phyloP scores from a whole-genome alignment of 2,329 filamentous ascomycete species.

The Arthrobotrys musiformis region DNA sequence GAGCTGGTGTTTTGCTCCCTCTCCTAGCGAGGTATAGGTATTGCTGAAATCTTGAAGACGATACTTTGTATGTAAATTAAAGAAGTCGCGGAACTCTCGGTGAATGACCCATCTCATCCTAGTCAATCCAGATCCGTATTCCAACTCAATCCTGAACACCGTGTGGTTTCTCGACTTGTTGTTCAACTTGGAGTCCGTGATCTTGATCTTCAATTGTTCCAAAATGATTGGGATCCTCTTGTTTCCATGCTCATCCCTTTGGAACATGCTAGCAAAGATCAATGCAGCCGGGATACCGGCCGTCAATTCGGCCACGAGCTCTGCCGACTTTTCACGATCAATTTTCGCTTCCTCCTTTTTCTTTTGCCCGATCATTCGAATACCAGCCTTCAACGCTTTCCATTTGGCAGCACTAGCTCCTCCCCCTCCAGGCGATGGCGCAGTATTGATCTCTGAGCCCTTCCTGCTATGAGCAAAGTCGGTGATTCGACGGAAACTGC shows the following conservation, averaged over 20 bases:
- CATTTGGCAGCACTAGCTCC: conserved; percentile 78
- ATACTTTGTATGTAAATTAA: conserved; percentile 92
- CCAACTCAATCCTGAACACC: conserved; percentile 88
- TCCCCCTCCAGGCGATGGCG: conserved; percentile 62
- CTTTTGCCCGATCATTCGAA: conserved; percentile 78
- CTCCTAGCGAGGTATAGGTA: conserved; percentile 74
- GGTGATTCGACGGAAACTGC: conserved; percentile 65
- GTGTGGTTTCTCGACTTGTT: conserved; percentile 74
- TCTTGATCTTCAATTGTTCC: conserved; percentile 89
- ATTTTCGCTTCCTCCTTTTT: conserved; percentile 85
- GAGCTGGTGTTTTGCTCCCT: conserved; percentile 77
- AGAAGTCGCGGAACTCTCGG: conserved; percentile 86
- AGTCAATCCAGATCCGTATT: conserved; percentile 94
- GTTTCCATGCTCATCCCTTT: conserved; percentile 94
- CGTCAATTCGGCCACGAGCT: conserved; percentile 92
- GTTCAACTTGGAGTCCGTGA: conserved; percentile 75
- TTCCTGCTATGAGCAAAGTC: conserved; percentile 63
- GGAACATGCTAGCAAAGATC: conserved; percentile 96
- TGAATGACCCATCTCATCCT: conserved; percentile 97
- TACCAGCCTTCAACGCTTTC: conserved; percentile 89
- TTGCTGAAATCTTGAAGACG: conserved; percentile 86
- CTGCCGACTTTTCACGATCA: conserved; percentile 93
- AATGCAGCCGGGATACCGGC: conserved; percentile 92
- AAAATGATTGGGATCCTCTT: conserved; percentile 93
- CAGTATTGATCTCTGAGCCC: conserved; percentile 59